Evolutionary conservation across 1,139 yeast genomes (phyloP).

Genomic region (Yamadazyma dendronema): DNA sequence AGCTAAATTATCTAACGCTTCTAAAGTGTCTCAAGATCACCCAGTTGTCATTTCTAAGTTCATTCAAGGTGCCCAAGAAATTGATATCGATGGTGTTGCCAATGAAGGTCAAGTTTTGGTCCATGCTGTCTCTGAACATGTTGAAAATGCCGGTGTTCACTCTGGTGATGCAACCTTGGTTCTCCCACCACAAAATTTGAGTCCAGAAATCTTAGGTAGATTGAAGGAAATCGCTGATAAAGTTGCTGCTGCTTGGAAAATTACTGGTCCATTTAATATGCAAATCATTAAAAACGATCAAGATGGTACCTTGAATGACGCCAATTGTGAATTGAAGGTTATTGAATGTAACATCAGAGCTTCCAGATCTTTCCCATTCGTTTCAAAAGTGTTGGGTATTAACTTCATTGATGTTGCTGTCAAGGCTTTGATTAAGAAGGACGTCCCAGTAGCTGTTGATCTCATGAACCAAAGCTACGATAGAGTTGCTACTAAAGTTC

Average conservation of each 20-base stretch:
- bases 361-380: conserved; percentile 97
- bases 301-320: conserved; percentile 42
- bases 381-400: conserved; percentile 90
- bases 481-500: conserved; percentile 95
- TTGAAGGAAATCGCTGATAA: conserved; percentile 82
- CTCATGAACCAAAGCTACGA: conserved; percentile 60
- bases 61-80: conserved; percentile 93
- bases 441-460: conserved; percentile 67
- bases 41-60: conserved; percentile 97
- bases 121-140: conserved; percentile 97
- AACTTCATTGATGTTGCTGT: conserved; percentile 95
- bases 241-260: conserved; percentile 92
- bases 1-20: conserved; percentile 77
- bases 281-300: conserved; percentile 79
- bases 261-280: conserved; percentile 98
- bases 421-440: conserved; percentile 73
- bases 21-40: conserved; percentile 90
- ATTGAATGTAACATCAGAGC: conserved; percentile 99
- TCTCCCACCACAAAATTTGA: conserved; percentile 81
- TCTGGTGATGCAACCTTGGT: conserved; percentile 98
- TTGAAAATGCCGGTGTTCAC: conserved; percentile 98
- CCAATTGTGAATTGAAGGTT: conserved; percentile 73
- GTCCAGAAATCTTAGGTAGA: conserved; percentile 57
- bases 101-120: conserved; percentile 81
- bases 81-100: conserved; percentile 97